Evolutionary conservation across 2,329 filamentous ascomycete genomes (phyloP).

Genomic region (Colletotrichum sublineola): DNA sequence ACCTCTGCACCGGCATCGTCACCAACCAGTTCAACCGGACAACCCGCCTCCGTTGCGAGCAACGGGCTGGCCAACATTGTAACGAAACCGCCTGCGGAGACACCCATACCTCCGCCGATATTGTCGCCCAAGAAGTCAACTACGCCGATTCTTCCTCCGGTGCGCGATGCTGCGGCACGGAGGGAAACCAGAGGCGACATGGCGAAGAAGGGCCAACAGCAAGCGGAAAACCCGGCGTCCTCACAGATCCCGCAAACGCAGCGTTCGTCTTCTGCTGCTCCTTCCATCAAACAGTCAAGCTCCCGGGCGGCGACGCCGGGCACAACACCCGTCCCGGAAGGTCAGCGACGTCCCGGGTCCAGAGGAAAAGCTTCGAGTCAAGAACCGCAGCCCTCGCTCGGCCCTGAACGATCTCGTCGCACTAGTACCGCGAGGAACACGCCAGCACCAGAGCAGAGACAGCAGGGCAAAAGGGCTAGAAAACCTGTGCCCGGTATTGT

Average conservation of each 20-base stretch:
- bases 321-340: slow-evolving; percentile 56
- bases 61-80: slow-evolving; percentile 54
- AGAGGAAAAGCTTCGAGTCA: slow-evolving; percentile 66
- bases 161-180: slow-evolving; percentile 51
- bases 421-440: slow-evolving; percentile 70
- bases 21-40: slow-evolving; percentile 31
- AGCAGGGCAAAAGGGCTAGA: slow-evolving; percentile 71
- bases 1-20: slow-evolving; percentile 36
- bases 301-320: slow-evolving; percentile 54
- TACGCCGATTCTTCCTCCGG: slow-evolving; percentile 55
- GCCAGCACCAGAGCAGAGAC: slow-evolving; percentile 62
- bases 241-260: slow-evolving; percentile 42
- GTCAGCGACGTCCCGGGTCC: slow-evolving; percentile 62
- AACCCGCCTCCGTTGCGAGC: slow-evolving; percentile 42
- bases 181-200: slow-evolving; percentile 62
- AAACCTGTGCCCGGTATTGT: slow-evolving; percentile 80
- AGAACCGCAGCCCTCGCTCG: slow-evolving; percentile 63
- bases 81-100: slow-evolving; percentile 56
- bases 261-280: slow-evolving; percentile 45
- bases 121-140: slow-evolving; percentile 50
- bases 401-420: slow-evolving; percentile 66
- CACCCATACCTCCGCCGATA: slow-evolving; percentile 55
- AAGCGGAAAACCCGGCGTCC: slow-evolving; percentile 16
- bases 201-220: slow-evolving; percentile 57
- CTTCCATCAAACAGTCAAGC: slow-evolving; percentile 48